Conservation (phyloP, 2,329 filamentous ascomycete genomes). For the Penicillium sp. region DNA sequence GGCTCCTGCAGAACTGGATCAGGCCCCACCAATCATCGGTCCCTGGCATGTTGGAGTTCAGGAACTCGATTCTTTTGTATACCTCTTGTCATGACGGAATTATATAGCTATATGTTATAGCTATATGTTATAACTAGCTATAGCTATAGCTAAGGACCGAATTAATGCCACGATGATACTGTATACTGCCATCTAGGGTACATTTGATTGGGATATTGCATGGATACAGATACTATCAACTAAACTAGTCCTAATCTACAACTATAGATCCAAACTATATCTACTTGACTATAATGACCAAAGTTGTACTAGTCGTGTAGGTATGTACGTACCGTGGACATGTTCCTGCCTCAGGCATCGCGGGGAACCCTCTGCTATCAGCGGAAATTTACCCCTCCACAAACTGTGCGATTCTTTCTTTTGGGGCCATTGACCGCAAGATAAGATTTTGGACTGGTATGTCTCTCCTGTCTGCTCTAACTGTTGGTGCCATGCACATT, state of each 20-base stretch:
- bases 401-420: conserved; percentile 12
- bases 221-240: neutral
- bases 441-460: neutral
- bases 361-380: conserved; percentile 19
- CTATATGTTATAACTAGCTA: no score
- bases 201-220: neutral
- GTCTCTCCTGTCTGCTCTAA: neutral
- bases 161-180: no score
- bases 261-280: no score
- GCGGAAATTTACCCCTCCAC: conserved; percentile 35
- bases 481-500: neutral
- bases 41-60: conserved; percentile 8
- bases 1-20: conserved; percentile 24
- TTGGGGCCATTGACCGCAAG: neutral
- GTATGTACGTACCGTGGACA: neutral
- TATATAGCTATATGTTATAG: neutral
- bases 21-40: conserved; percentile 11
- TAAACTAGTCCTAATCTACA: no score
- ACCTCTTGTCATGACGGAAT: neutral
- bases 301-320: neutral
- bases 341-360: conserved; percentile 25
- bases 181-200: no score
- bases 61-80: neutral
- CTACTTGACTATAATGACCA: no score
- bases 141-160: no score